These are phyloP conservation scores for Cladorrhinum samala DNA, from an alignment of 495 filamentous ascomycete species.

Conservation along the genomic window DNA sequence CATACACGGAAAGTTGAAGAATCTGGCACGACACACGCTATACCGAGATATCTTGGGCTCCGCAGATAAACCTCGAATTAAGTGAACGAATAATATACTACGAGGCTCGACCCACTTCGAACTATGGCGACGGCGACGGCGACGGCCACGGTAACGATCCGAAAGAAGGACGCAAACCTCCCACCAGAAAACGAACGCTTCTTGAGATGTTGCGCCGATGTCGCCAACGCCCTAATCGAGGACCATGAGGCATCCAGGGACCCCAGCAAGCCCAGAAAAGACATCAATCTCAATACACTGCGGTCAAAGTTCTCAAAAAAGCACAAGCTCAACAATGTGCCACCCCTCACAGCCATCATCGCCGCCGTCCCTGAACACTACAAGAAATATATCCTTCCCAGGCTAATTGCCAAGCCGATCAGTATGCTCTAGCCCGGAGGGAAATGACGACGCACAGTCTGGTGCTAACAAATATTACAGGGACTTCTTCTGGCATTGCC, in stretches of 20 bases:
- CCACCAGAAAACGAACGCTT: conserved; percentile 90
- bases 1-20: too few relatives aligned
- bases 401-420: conserved; percentile 93
- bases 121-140: conserved; percentile 43
- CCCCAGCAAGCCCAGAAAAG: conserved; percentile 62
- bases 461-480: too few relatives aligned
- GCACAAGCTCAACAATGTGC: conserved; percentile 75
- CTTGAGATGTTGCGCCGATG: conserved; percentile 88
- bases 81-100: background rate
- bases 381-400: conserved; percentile 97
- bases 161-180: conserved; percentile 63
- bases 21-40: too few relatives aligned
- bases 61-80: too few relatives aligned
- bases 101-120: background rate
- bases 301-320: conserved; percentile 87
- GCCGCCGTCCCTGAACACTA: conserved; percentile 96
- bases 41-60: too few relatives aligned
- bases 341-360: conserved; percentile 93
- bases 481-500: conserved; percentile 95
- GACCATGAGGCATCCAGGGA: conserved; percentile 78
- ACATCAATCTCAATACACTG: conserved; percentile 88
- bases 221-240: conserved; percentile 86
- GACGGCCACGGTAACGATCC: conserved; percentile 32
- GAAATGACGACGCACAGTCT: too few relatives aligned
- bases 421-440: too few relatives aligned